Evolutionary conservation across 345 rosid genomes (phyloP), one percentile per base, ranked within the genome.

Genomic region (Hibiscus syriacus): DNA sequence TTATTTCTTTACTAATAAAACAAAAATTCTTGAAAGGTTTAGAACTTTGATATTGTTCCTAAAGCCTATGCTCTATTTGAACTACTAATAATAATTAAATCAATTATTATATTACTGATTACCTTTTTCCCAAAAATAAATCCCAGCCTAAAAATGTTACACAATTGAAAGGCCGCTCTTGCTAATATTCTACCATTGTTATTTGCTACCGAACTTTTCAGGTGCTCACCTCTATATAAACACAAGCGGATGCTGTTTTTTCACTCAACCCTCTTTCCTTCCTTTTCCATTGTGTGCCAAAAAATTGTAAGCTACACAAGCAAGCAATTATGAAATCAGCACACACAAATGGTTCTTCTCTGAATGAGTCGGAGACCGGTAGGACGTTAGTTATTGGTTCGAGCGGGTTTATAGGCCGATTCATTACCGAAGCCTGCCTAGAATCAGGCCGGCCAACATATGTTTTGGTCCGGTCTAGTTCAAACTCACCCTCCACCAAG

Each of bases 381-480:
- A 20, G 20, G 17, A 65, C 68, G 55, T 2, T 71, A 59, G 60
- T 79, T n/a, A 41, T 72, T 9, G 82, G 82, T 30, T 70, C 80
- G 2, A 32, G 72, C 17, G 80, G 80, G 19, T 79, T 69, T 50
- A 76, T 76, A 6, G 82, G 82, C 23, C 46, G 67, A 22, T 73
- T 76, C 70, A n/a, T 79, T 1, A 38, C 80, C 13, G 80, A 73
- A 2, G 77, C 80, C 23, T 34, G 75, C 65, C 75, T 79, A 16
- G 75, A 76, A 45, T 73, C 73, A 2, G 75, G 82, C 48, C 70
- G 68, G 3, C 68, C 66, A 5, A 76, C 77, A 0, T 79, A 61
- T 50, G 36, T 76, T 30, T 63, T 79, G 20, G 71, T 72, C 73
- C 72, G 80, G 2, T 13, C 73, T 14, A 52, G 50, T 17, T 26